Conservation (phyloP, 108 stramenopile genomes). For the Conticribra weissflogii region DNA sequence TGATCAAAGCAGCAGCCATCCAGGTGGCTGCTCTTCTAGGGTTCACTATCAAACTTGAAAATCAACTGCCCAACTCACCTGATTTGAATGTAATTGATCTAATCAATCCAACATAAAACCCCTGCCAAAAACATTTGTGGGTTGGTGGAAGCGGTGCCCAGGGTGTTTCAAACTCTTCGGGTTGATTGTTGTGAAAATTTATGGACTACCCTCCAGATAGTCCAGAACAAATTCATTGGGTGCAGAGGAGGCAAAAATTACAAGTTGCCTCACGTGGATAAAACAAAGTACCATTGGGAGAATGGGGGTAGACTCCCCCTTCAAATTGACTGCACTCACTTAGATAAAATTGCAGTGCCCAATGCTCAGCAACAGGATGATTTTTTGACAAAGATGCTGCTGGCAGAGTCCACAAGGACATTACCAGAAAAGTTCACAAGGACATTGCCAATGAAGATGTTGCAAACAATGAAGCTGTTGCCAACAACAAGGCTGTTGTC, state of each 20-base stretch:
- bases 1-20: not conserved
- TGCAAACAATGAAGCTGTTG: too few species aligned
- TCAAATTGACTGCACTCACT: conserved; percentile 16
- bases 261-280: conserved; percentile 13
- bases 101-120: conserved; percentile 20
- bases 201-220: conserved; percentile 11
- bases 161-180: conserved; percentile 3
- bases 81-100: conserved; percentile 19
- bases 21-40: not conserved
- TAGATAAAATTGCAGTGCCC: too few species aligned
- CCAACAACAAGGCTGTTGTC: too few species aligned
- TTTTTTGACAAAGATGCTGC: too few species aligned
- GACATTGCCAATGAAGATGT: too few species aligned
- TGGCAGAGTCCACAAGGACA: too few species aligned
- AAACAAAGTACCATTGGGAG: conserved; percentile 2
- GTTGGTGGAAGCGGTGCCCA: not conserved
- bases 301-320: conserved; percentile 4
- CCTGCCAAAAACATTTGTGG: conserved; percentile 12
- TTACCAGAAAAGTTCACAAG: too few species aligned
- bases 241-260: too few species aligned
- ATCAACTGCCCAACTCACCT: conserved; percentile 16
- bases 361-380: too few species aligned
- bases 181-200: conserved; percentile 10
- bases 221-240: conserved; percentile 15
- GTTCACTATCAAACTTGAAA: not conserved